phyloP scores from a whole-genome alignment of 805 yeast species.

The Nematodospora valgi region DNA sequence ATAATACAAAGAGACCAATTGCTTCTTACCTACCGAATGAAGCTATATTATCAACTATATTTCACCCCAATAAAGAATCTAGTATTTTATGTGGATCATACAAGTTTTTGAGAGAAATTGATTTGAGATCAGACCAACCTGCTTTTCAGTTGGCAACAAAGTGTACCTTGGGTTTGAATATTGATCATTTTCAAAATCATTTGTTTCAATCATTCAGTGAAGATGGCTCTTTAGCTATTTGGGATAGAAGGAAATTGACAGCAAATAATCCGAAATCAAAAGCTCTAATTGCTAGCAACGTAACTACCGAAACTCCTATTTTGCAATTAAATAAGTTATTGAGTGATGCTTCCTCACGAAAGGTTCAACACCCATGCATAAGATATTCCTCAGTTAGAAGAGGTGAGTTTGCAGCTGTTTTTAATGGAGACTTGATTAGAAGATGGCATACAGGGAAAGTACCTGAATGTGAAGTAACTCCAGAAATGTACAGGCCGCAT shows the following conservation, averaged over 20 bases:
- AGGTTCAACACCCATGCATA: slow-evolving; percentile 60
- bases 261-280: slow-evolving; percentile 15
- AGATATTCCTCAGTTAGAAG: slow-evolving; percentile 61
- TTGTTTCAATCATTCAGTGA: slow-evolving; percentile 75
- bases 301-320: slow-evolving; percentile 50
- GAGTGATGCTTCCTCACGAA: slow-evolving; percentile 54
- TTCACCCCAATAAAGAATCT: slow-evolving; percentile 54
- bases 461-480: slow-evolving; percentile 22
- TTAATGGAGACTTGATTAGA: slow-evolving; percentile 72
- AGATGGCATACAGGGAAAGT: slow-evolving; percentile 74
- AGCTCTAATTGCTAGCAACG: slow-evolving; percentile 12
- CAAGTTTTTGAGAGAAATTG: slow-evolving; percentile 75
- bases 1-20: slow-evolving; percentile 50
- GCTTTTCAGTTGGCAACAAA: slow-evolving; percentile 73
- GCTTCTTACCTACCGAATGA: slow-evolving; percentile 68
- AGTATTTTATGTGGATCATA: slow-evolving; percentile 70
- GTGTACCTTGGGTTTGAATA: slow-evolving; percentile 61
- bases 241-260: slow-evolving; percentile 69
- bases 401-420: slow-evolving; percentile 76
- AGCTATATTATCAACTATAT: slow-evolving; percentile 63
- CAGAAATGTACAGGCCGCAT: not conserved
- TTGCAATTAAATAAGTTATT: slow-evolving; percentile 59
- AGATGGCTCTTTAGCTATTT: slow-evolving; percentile 78
- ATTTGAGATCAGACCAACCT: slow-evolving; percentile 62
- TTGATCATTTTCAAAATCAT: slow-evolving; percentile 66